Evolutionary conservation across 1,284 basidiomycete genomes (phyloP).

Genomic region (Marasmius oreades): DNA sequence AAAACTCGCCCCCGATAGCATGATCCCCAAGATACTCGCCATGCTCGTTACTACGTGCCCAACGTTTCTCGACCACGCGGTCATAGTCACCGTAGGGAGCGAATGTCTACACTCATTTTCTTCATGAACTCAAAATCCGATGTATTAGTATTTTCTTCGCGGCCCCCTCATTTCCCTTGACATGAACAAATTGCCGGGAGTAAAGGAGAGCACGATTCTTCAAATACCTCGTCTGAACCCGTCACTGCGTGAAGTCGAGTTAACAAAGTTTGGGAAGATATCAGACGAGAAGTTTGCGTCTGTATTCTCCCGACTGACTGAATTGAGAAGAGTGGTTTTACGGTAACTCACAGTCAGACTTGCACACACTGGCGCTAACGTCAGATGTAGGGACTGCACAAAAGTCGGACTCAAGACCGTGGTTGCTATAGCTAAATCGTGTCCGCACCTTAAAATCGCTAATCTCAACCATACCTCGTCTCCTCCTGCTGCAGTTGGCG

Average conservation of each 20-base stretch:
- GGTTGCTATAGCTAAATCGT: slow-evolving; percentile 38
- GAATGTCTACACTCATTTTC: background rate
- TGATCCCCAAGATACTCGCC: slow-evolving; percentile 48
- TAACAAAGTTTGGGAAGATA: slow-evolving; percentile 50
- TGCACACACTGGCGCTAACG: slow-evolving; percentile 1
- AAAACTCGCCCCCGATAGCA: slow-evolving; percentile 47
- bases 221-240: slow-evolving; percentile 37
- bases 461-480: slow-evolving; percentile 64
- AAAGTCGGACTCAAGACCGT: slow-evolving; percentile 52
- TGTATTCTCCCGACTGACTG: slow-evolving; percentile 40
- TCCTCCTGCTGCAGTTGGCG: slow-evolving; percentile 42
- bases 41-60: slow-evolving; percentile 48
- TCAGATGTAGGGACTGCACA: slow-evolving; percentile 46
- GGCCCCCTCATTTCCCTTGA: slow-evolving; percentile 45
- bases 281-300: slow-evolving; percentile 49
- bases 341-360: slow-evolving; percentile 36
- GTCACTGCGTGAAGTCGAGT: slow-evolving; percentile 43
- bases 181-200: slow-evolving; percentile 47
- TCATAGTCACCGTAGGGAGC: slow-evolving; percentile 50
- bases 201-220: slow-evolving; percentile 46
- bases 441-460: slow-evolving; percentile 40
- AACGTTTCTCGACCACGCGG: slow-evolving; percentile 44
- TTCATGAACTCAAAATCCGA: slow-evolving; percentile 2
- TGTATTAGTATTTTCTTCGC: slow-evolving; percentile 53
- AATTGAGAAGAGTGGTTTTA: slow-evolving; percentile 45